Conservation (phyloP, 352 stramenopile genomes). For the Blastocystis sp. region DNA sequence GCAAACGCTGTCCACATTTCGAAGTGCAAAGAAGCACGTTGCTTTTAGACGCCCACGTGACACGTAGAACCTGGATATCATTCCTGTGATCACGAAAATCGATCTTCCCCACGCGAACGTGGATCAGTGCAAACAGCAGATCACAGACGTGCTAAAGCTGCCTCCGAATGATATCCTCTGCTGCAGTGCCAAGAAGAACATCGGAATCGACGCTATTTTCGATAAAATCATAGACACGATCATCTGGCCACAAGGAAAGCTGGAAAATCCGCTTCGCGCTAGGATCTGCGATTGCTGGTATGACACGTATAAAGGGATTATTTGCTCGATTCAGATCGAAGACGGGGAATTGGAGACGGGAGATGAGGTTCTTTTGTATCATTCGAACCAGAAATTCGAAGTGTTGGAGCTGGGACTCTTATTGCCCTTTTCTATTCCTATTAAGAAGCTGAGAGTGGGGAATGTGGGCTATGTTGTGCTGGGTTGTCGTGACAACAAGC, state of each 20-base stretch:
- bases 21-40: constrained; percentile 84
- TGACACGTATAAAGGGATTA: constrained; percentile 61
- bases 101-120: constrained; percentile 91
- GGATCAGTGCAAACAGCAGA: constrained; percentile 64
- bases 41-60: neutral
- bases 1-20: constrained; percentile 91
- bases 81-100: constrained; percentile 93
- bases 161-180: constrained; percentile 31
- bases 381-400: constrained; percentile 25
- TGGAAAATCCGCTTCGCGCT: neutral
- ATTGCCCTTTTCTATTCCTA: constrained; percentile 42
- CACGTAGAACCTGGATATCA: constrained; percentile 78
- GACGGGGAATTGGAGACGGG: constrained; percentile 36
- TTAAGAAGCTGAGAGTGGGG: neutral
- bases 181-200: constrained; percentile 43
- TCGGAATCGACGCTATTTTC: constrained; percentile 62
- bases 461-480: constrained; percentile 78
- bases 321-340: constrained; percentile 60
- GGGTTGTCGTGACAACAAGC: constrained; percentile 89
- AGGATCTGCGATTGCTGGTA: constrained; percentile 61
- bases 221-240: constrained; percentile 51
- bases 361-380: constrained; percentile 3
- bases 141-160: constrained; percentile 33
- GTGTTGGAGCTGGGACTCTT: constrained; percentile 45
- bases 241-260: constrained; percentile 41